These are phyloP conservation scores for Phaeotremella fagi DNA, from an alignment of 768 basidiomycete genomes.

Conservation along the genomic window DNA sequence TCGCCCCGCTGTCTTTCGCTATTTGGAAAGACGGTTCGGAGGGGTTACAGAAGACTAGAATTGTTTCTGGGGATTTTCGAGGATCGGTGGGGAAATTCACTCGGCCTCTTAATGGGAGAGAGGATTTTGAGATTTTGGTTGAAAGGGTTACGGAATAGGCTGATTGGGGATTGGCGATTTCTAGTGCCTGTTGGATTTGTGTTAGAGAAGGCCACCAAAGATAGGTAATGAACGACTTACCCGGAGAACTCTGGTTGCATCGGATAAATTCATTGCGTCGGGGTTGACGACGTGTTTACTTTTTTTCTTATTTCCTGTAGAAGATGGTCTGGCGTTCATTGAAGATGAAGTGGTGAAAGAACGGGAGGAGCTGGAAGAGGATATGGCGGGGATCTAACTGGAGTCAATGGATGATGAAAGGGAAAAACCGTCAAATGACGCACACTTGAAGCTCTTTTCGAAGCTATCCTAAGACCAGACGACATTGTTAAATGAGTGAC, in stretches of 20 bases:
- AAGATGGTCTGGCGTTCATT: conserved; percentile 1
- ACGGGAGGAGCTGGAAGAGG: neutral
- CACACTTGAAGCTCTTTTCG: no score
- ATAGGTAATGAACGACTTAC: conserved; percentile 27
- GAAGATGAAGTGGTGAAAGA: neutral
- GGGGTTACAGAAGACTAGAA: conserved; percentile 92
- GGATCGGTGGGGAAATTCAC: conserved; percentile 73
- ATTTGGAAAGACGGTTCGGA: conserved; percentile 57
- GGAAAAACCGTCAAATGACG: no score
- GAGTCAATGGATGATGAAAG: no score
- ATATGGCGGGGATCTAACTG: neutral
- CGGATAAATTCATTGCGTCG: conserved; percentile 41
- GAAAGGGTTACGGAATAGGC: conserved; percentile 77
- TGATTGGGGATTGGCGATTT: conserved; percentile 68
- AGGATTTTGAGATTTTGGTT: conserved; percentile 70
- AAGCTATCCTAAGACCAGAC: no score
- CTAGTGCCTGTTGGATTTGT: conserved; percentile 61
- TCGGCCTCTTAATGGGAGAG: conserved; percentile 82
- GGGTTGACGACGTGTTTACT: conserved; percentile 29
- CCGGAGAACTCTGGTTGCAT: conserved; percentile 45
- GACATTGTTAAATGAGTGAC: no score
- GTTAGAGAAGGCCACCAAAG: neutral
- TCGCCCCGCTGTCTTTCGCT: conserved; percentile 80
- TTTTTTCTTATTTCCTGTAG: conserved; percentile 12
- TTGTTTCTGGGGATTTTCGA: conserved; percentile 62